Percentiles rank a stretch among this genome's conserved stretches.
These are phyloP conservation scores for Aspergillus uvarum DNA, from an alignment of 2,329 filamentous ascomycete species.

Conservation along the genomic window DNA sequence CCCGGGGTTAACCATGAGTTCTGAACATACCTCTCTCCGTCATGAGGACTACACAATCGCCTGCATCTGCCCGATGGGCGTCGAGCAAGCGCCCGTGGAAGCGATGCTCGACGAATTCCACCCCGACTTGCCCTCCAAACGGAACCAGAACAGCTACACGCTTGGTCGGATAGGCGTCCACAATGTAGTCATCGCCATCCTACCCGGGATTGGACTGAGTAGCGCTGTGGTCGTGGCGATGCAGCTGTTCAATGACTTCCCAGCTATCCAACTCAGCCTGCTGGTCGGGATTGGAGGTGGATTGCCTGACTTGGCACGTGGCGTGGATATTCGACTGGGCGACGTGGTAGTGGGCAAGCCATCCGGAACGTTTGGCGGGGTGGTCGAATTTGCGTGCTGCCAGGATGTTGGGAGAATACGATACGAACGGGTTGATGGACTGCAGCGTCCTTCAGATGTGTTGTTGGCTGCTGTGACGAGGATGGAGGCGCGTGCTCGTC, in stretches of 20 bases:
- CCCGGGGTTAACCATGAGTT: neutral
- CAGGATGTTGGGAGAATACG: conserved; percentile 8
- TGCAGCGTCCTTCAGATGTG: conserved; percentile 14
- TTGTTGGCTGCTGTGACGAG: conserved; percentile 11
- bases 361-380: conserved; percentile 19
- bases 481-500: neutral
- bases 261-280: conserved; percentile 15
- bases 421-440: neutral
- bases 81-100: neutral
- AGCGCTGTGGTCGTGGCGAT: conserved; percentile 8
- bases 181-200: conserved; percentile 14
- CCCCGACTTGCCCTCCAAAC: neutral
- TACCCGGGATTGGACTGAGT: conserved; percentile 9
- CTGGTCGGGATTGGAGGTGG: conserved; percentile 26
- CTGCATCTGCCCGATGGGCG: neutral
- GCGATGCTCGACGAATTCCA: conserved; percentile 14
- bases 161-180: conserved; percentile 9
- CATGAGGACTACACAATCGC: neutral
- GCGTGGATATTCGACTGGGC: conserved; percentile 23
- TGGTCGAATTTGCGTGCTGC: conserved; percentile 1
- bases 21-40: neutral
- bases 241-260: conserved; percentile 15
- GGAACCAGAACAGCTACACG: conserved; percentile 13
- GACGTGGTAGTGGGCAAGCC: conserved; percentile 29
- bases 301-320: conserved; percentile 10